Conservation (phyloP, 1,284 basidiomycete species). For the Chiua sp. region DNA sequence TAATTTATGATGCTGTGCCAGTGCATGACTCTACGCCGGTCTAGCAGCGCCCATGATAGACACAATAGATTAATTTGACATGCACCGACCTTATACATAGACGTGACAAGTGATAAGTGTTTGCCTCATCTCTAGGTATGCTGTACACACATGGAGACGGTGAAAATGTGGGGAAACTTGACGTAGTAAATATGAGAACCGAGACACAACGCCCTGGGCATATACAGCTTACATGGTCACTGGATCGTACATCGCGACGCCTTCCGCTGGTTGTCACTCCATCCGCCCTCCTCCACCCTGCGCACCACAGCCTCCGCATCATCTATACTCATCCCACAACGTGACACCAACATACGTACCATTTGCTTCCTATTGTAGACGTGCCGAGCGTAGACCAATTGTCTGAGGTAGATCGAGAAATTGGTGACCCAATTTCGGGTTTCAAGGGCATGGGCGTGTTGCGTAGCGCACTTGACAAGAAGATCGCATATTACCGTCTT, state of each 20-base stretch:
- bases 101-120: background rate
- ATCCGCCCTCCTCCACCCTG: constrained; percentile 21
- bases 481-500: constrained; percentile 31
- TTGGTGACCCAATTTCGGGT: constrained; percentile 32
- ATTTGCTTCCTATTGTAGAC: constrained; percentile 31
- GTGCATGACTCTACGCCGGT: constrained; percentile 2
- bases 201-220: background rate
- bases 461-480: constrained; percentile 25
- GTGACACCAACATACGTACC: constrained; percentile 26
- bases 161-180: background rate
- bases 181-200: constrained; percentile 12
- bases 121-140: background rate
- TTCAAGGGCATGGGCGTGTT: constrained; percentile 28
- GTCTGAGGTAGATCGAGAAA: constrained; percentile 30
- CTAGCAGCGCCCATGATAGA: no score
- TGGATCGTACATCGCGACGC: constrained; percentile 25
- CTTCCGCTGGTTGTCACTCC: constrained; percentile 5
- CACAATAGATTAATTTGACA: background rate
- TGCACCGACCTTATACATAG: background rate
- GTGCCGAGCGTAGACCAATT: constrained; percentile 27
- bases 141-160: background rate
- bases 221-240: constrained; percentile 18
- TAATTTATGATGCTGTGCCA: constrained; percentile 10
- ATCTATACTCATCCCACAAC: constrained; percentile 31
- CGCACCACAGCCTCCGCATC: constrained; percentile 29